Conservation (phyloP, 371 early-diverging fungal genomes). For the Mortierella sp. region DNA sequence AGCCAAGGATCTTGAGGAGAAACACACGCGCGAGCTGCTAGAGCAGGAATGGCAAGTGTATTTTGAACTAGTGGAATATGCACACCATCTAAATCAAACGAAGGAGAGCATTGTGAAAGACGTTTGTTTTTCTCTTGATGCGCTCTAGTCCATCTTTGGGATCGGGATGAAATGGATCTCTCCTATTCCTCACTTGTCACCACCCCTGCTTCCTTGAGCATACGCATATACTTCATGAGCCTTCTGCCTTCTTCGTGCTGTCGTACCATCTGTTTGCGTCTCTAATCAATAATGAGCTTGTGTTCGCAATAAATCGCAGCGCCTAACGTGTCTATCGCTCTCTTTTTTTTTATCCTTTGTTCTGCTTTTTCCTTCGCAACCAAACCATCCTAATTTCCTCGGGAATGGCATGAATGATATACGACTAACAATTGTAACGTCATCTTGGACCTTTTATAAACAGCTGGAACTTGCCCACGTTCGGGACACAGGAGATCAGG, state of each 20-base stretch:
- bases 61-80: neutral
- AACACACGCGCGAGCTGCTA: constrained; percentile 47
- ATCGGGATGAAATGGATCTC: neutral
- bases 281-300: too few species aligned
- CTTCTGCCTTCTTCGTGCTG: too few species aligned
- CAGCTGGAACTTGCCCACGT: constrained; percentile 57
- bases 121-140: neutral
- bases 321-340: neutral
- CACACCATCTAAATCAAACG: neutral
- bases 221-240: too few species aligned
- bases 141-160: constrained; percentile 34
- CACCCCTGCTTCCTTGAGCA: neutral
- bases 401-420: too few species aligned
- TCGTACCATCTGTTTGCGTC: too few species aligned
- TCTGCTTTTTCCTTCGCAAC: neutral
- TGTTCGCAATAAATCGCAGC: neutral
- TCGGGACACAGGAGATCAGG: constrained; percentile 55
- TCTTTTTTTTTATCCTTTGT: neutral
- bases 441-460: neutral
- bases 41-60: constrained; percentile 50
- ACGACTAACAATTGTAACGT: too few species aligned
- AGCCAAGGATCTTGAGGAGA: constrained; percentile 48
- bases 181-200: neutral
- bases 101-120: neutral
- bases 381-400: too few species aligned